These are phyloP conservation scores for Elaeis guineensis DNA, from an alignment of 176 grass and related monocot genomes.

Conservation along the genomic window DNA sequence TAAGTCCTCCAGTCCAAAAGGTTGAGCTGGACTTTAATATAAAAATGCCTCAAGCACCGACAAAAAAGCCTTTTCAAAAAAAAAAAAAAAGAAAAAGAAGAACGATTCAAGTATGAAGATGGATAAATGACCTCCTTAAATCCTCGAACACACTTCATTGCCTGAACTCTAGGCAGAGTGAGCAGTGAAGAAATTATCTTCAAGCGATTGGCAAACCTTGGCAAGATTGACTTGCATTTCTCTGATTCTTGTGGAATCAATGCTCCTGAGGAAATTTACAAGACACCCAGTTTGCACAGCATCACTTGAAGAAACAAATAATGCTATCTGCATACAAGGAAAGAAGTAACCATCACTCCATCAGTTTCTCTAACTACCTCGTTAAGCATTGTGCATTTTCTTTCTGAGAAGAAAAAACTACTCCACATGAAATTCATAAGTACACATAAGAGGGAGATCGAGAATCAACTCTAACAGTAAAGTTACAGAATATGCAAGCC, in stretches of 20 bases:
- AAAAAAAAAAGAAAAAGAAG: neutral
- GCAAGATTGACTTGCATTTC: constrained; percentile 70
- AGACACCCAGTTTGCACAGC: constrained; percentile 81
- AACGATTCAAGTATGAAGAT: neutral
- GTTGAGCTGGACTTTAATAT: constrained; percentile 78
- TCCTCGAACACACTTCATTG: neutral
- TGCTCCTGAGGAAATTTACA: constrained; percentile 58
- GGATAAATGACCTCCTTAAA: neutral
- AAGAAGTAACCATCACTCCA: constrained; percentile 2
- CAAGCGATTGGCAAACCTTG: constrained; percentile 40
- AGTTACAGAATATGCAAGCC: no score
- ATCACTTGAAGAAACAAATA: constrained; percentile 85
- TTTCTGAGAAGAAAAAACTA: no score
- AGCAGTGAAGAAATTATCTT: neutral
- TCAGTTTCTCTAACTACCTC: neutral
- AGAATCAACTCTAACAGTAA: no score
- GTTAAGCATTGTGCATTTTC: no score
- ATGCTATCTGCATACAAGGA: constrained; percentile 43
- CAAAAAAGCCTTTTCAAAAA: constrained; percentile 6
- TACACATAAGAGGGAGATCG: no score
- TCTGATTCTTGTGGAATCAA: constrained; percentile 37
- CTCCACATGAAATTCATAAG: no score
- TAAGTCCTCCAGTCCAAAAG: constrained; percentile 84
- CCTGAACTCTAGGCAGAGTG: neutral
- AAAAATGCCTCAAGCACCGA: constrained; percentile 80